Evolutionary conservation across 2,329 filamentous ascomycete genomes (phyloP), one percentile per base, ranked within the genome.

Genomic region (Fusarium penzigii): DNA sequence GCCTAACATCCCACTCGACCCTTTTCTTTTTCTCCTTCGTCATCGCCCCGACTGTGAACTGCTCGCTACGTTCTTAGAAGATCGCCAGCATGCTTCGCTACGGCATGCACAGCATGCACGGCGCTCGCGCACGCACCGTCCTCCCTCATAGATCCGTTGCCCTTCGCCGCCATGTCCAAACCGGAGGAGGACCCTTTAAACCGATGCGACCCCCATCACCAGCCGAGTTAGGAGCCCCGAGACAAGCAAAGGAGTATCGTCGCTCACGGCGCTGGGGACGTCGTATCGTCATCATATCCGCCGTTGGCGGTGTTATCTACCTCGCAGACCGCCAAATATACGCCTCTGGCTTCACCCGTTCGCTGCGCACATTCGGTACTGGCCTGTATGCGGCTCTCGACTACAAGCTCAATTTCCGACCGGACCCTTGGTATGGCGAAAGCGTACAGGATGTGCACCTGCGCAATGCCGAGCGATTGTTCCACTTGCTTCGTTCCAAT

Each of bases 361-460:
- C 89, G 20, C 72, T 89, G 40, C 87, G 88, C 40, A 97, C 94
- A 0, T 96, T 97, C 70, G 80, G 81, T 39, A 84, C 84, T 3
- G 93, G 92, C 8, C 75, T 96, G 11, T 68, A 92, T 42, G 89
- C 96, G 14, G 93, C 92, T 1, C 67, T 92, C 20, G 94, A 99
- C 75, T 97, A 99, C 78, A 97, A 97, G 75, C 78, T 97, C 71
- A 97, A 99, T 73, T 99, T 99, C 72, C 84, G 90, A 6, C 81
- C 89, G 6, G 77, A 91, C 59, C 92, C 93, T 7, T 81, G 86
- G 49, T 81, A 87, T 45, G 90, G 87, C 20, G 84, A 86, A 46
- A 87, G 85, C 17, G 85, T 96, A 39, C 80, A 83, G 40, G 89
- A 91, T 52, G 75, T 97, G 46, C 94, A 99, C 72, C 77, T 81